These are phyloP conservation scores for Boletus tomentosulus DNA, from an alignment of 768 basidiomycete genomes.

Conservation along the genomic window DNA sequence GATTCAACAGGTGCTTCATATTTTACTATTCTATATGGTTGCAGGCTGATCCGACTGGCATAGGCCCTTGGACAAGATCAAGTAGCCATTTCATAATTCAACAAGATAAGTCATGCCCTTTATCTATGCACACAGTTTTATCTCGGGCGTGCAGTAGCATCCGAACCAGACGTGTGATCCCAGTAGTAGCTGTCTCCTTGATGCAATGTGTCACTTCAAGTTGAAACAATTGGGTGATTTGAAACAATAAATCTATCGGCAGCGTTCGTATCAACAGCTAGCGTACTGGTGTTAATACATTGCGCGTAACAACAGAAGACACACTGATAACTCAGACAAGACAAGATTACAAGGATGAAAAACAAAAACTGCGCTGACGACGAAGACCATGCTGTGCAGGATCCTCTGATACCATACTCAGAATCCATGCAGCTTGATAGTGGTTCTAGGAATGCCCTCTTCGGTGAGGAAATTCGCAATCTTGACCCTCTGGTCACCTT, in stretches of 20 bases:
- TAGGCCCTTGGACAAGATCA: constrained; percentile 94
- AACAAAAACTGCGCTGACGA: constrained; percentile 10
- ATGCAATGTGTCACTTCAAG: constrained; percentile 1
- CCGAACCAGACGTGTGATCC: background rate
- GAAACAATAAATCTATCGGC: constrained; percentile 21
- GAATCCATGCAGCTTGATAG: constrained; percentile 89
- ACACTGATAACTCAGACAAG: constrained; percentile 15
- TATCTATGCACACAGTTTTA: constrained; percentile 6
- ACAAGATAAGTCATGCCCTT: constrained; percentile 18
- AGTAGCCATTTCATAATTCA: constrained; percentile 39
- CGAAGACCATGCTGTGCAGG: constrained; percentile 1
- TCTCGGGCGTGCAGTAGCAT: constrained; percentile 2
- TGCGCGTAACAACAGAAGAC: constrained; percentile 14
- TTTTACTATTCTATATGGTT: background rate
- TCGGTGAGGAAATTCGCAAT: constrained; percentile 84
- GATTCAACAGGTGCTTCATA: constrained; percentile 67
- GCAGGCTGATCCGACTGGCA: constrained; percentile 17
- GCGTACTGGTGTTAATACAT: constrained; percentile 24
- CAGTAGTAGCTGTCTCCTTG: background rate
- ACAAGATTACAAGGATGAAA: constrained; percentile 19
- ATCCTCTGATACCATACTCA: constrained; percentile 34
- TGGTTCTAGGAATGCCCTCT: constrained; percentile 71
- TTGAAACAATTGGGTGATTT: constrained; percentile 3
- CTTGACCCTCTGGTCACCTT: constrained; percentile 94
- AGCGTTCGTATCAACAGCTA: constrained; percentile 24